Evolutionary conservation across 306 rosid genomes (phyloP), one percentile per base, ranked within the genome.

Genomic region (Citrullus mucosospermus): DNA sequence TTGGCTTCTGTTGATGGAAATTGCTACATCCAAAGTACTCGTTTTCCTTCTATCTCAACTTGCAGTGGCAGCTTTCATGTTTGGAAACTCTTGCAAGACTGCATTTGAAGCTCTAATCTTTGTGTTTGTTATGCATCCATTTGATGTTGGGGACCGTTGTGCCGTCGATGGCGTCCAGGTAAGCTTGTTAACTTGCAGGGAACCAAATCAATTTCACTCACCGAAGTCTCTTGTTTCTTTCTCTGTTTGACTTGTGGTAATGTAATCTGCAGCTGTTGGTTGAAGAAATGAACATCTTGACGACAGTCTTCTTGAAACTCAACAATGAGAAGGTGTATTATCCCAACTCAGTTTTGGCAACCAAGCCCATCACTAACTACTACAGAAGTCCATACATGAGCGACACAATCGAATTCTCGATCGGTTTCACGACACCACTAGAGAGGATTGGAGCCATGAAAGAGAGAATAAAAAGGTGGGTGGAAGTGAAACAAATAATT

Each of bases 101-200:
- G 85, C 89, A 79, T 92, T 95, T 73, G 99, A 95, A 85, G 93
- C 99, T 75, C 85, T 95, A 80, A 83, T 95, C 41, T 95, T 92
- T 6, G 99, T 95, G 72, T 95, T 95, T 78, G 92, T 95, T 6
- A 89, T 95, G 99, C 99, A 95, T 79, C 99, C 99, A 8, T 95
- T 92, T 75, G 99, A 92, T 67, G 99, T 95, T 16, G 97, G 97
- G 5, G 99, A 95, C 77, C 96, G 92, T 53, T 95, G 97, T 58
- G 96, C 91, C 39, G 50, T 95, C 6, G 97, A 95, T 63, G 96
- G 97, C 7, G 85, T 89, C 80, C 87, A 83, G 91, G 99, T 95
- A 87, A 85, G 51, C 76, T 62, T 65, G n/a, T 34, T 66, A 7
- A 25, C 28, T n/a, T 20, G 17, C 79, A 8, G 36, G 36, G 36